Base-by-base conservation (phyloP, 2,329 filamentous ascomycete species). In the Cordyceps pruinosa region DNA sequence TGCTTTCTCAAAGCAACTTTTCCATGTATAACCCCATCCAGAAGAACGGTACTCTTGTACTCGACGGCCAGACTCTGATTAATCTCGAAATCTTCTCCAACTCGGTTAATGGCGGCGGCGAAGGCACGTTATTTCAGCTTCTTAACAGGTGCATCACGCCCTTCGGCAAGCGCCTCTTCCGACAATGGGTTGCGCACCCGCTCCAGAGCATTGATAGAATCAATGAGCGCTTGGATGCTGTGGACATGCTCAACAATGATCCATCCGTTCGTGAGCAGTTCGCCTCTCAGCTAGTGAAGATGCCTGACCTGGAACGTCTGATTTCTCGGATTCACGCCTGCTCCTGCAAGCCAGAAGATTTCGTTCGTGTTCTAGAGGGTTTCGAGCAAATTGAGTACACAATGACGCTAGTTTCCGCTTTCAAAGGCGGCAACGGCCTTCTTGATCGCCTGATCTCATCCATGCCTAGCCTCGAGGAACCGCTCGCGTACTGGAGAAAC, bases 331-430 rank as follows among this genome's bases (percentile, higher is more conserved):
- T 99, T 12, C 94, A 99, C 66, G 94, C 94, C 1, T 89, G 90
- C 1, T 85, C 85, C n/a, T 97, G 92, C 74, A 90, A 86, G 66
- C 83, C 91, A 0, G 89, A 94, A 57, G 94, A 99, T 68, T 99
- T 99, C 69, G 85, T 97, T 46, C 88, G 86, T 48, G 93, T 97
- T 0, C 78, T 99, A 0, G 92, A 97, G 70, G 94, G 94, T 0
- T 99, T 97, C 64, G 94, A 97, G 74, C 93, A 97, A 72, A 97
- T 99, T 46, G 91, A 97, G 61, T 94, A 96, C 69, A 96, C 92
- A 1, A 90, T 96, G 80, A 82, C 84, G 52, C 79, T 97, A 23
- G 80, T 97, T 1, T 79, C 81, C 47, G 80, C 86, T 9, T 88
- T 89, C 64, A 84, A 86, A 54, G 82, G 86, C n/a, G 89, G 87